Conservation (phyloP, 2,329 filamentous ascomycete species). For the Fusarium goolgardi region DNA sequence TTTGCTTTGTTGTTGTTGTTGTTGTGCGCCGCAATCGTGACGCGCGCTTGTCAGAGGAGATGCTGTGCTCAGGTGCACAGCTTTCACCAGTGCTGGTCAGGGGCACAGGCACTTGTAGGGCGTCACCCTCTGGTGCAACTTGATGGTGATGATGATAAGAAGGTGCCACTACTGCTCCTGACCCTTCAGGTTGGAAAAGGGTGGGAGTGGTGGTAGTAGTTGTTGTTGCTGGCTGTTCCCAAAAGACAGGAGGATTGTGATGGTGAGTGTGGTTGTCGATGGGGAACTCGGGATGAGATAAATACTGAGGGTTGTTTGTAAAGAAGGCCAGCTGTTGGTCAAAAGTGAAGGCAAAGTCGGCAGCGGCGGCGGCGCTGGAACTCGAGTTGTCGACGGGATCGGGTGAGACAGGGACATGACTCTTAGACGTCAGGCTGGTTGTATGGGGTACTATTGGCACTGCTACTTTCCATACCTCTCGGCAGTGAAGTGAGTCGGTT, state of each 20-base stretch:
- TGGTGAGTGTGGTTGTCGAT: neutral
- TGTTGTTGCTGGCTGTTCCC: slow-evolving; percentile 21
- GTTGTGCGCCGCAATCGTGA: slow-evolving; percentile 40
- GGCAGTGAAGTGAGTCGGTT: slow-evolving; percentile 43
- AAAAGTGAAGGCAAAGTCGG: slow-evolving; percentile 53
- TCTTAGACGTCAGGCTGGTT: slow-evolving; percentile 41
- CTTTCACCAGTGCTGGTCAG: slow-evolving; percentile 26
- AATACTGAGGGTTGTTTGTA: slow-evolving; percentile 39
- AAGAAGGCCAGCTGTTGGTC: slow-evolving; percentile 51
- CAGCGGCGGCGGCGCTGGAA: slow-evolving; percentile 43
- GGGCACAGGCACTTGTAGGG: slow-evolving; percentile 28
- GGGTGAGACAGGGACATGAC: slow-evolving; percentile 47
- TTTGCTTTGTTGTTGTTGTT: slow-evolving; percentile 23
- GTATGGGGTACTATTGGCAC: slow-evolving; percentile 47
- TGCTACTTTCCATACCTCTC: slow-evolving; percentile 40
- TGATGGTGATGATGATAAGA: slow-evolving; percentile 22
- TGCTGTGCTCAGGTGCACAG: slow-evolving; percentile 44
- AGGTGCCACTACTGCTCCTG: neutral
- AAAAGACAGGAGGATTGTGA: slow-evolving; percentile 31
- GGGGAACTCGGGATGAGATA: slow-evolving; percentile 47
- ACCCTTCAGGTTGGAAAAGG: slow-evolving; percentile 19
- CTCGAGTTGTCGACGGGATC: slow-evolving; percentile 44
- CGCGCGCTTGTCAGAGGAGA: slow-evolving; percentile 42
- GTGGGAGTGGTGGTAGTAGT: slow-evolving; percentile 14
- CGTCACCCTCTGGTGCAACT: slow-evolving; percentile 38